Conservation (phyloP, 495 filamentous ascomycete genomes). For the Margaritispora aquatica region DNA sequence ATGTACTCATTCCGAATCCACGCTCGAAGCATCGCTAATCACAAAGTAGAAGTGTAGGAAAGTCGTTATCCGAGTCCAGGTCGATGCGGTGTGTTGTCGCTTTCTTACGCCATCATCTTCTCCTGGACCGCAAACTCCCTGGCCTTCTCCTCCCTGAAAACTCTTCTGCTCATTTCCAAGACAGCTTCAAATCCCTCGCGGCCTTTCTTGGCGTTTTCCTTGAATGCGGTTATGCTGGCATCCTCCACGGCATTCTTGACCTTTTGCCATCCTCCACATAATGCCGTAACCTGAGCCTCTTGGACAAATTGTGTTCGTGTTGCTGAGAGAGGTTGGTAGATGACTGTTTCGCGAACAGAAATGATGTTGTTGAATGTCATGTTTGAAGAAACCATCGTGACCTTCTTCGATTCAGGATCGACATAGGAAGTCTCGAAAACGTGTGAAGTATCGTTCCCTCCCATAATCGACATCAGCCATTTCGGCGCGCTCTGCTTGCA, state of each 20-base stretch:
- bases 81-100: not conserved
- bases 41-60: slow-evolving; percentile 7
- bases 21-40: slow-evolving; percentile 17
- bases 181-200: slow-evolving; percentile 92
- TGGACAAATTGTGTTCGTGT: slow-evolving; percentile 76
- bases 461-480: slow-evolving; percentile 75
- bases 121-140: slow-evolving; percentile 19
- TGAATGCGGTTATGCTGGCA: slow-evolving; percentile 78
- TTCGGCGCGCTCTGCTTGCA: slow-evolving; percentile 84
- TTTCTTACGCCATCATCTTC: slow-evolving; percentile 12
- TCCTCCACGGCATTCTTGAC: slow-evolving; percentile 93
- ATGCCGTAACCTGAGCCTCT: slow-evolving; percentile 83
- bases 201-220: slow-evolving; percentile 83
- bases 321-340: slow-evolving; percentile 62
- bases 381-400: slow-evolving; percentile 92
- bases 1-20: not conserved
- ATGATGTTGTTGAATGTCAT: slow-evolving; percentile 85
- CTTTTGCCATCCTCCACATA: slow-evolving; percentile 94
- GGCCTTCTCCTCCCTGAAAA: slow-evolving; percentile 77
- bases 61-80: slow-evolving; percentile 10
- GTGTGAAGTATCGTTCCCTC: slow-evolving; percentile 65
- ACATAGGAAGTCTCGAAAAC: slow-evolving; percentile 96
- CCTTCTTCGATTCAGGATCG: slow-evolving; percentile 69
- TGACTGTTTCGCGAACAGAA: slow-evolving; percentile 81
- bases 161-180: slow-evolving; percentile 85